These are phyloP conservation scores for Tuber brumale DNA, from an alignment of 495 filamentous ascomycete species.

Conservation along the genomic window DNA sequence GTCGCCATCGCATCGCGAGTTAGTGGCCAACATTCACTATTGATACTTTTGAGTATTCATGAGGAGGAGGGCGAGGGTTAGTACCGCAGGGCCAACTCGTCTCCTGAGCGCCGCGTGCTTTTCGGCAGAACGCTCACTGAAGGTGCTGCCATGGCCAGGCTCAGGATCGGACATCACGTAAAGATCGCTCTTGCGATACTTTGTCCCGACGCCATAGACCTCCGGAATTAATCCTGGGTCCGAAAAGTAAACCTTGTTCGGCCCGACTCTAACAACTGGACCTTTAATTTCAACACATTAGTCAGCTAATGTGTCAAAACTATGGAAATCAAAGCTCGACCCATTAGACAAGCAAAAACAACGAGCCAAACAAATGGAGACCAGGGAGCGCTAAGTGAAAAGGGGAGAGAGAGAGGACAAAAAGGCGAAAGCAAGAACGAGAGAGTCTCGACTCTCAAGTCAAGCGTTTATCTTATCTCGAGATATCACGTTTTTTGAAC, in stretches of 20 bases:
- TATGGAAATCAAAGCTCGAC: background rate
- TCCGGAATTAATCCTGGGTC: background rate
- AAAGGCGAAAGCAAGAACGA: background rate
- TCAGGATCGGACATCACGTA: background rate
- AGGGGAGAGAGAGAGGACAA: background rate
- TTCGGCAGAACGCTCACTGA: background rate
- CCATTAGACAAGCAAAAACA: too few relatives aligned
- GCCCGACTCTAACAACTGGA: conserved; percentile 1
- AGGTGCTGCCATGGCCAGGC: background rate
- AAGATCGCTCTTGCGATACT: background rate
- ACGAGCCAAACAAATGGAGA: too few relatives aligned
- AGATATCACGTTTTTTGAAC: background rate
- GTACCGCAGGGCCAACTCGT: background rate
- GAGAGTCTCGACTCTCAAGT: background rate
- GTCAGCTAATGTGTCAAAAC: background rate
- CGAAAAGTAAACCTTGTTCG: conserved; percentile 8
- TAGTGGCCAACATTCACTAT: background rate
- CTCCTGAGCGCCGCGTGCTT: background rate
- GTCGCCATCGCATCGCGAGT: background rate
- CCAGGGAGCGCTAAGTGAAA: too few relatives aligned
- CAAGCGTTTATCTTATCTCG: background rate
- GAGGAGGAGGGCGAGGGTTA: background rate
- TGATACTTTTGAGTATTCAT: background rate
- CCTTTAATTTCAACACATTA: background rate
- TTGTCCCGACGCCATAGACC: conserved; percentile 8